These are phyloP conservation scores for Graphilbum ipis-grandicollis DNA, from an alignment of 2,329 filamentous ascomycete species.

Conservation along the genomic window DNA sequence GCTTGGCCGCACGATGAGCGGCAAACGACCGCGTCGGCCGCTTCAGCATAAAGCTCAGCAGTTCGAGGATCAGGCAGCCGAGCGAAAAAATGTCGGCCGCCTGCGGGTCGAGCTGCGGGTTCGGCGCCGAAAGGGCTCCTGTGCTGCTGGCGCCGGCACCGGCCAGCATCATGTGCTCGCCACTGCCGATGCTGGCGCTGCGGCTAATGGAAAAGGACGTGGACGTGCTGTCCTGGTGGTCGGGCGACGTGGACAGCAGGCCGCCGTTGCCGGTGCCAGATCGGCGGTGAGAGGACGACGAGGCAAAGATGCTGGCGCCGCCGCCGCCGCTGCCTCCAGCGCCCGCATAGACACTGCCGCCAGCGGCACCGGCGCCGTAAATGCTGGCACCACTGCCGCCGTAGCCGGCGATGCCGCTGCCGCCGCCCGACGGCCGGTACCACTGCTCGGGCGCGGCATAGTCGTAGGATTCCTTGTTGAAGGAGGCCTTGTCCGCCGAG, in stretches of 20 bases:
- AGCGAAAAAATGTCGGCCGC: conserved; percentile 57
- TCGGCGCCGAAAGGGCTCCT: conserved; percentile 15
- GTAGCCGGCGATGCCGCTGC: no score
- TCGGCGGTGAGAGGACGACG: no score
- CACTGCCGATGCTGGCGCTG: conserved; percentile 7
- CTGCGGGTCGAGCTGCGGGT: conserved; percentile 30
- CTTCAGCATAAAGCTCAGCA: conserved; percentile 52
- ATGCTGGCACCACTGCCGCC: no score
- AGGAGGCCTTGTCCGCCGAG: conserved; percentile 24
- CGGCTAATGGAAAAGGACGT: conserved; percentile 21
- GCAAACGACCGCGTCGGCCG: conserved; percentile 48
- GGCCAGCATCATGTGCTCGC: background rate
- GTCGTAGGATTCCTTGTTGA: conserved; percentile 54
- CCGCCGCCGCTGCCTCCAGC: conserved; percentile 2
- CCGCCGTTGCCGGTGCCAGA: conserved; percentile 15
- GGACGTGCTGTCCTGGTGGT: conserved; percentile 8
- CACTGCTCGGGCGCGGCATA: conserved; percentile 56
- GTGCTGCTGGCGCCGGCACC: background rate
- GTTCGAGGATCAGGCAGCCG: conserved; percentile 55
- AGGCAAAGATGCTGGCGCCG: conserved; percentile 18
- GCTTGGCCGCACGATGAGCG: conserved; percentile 47
- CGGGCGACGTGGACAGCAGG: conserved; percentile 17
- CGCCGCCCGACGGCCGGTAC: conserved; percentile 19
- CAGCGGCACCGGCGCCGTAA: no score
- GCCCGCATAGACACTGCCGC: conserved; percentile 3